Base-by-base conservation (phyloP, 768 basidiomycete species). In the Tricholoma bakamatsutake region DNA sequence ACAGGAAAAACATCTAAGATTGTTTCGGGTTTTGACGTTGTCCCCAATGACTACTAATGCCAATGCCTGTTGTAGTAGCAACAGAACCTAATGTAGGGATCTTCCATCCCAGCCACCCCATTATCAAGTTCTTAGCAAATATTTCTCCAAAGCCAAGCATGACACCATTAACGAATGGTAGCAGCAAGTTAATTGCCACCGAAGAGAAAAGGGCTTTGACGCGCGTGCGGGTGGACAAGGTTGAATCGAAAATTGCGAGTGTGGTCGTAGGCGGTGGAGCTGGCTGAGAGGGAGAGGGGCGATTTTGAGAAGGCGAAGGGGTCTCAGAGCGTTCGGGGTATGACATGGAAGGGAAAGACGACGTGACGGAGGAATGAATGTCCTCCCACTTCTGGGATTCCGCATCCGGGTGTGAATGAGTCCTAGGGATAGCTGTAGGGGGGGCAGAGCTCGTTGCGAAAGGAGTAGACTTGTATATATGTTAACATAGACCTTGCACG, bases 121-220 rank as follows among this genome's bases (percentile, higher is more conserved):
- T 70, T 15, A 90, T 67, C n/a, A 89, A 77, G 45, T 87, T 81
- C 70, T 88, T 88, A 34, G 88, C 93, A 66, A 94, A 93, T 50
- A 96, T 88, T 70, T 96, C 93, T 39, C 93, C 93, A 66, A 95
- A 94, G n/a, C 93, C 93, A 50, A 94, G 82, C 93, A 96, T 96
- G 56, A 96, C 89, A 17, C 93, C 93, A 60, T 95, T 96, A 8
- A 96, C 80, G 69, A 96, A 96, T 0, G 93, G 93, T 37, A 96
- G 77, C 0, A 89, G 66, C 58, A 96, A 67, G 67, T 96, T 95
- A 67, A 96, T 89, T 27, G 88, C 87, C 59, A 93, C 67, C 21
- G 88, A 83, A 13, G 89, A 85, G 53, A 86, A 69, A 51, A 90
- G 67, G 8, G 91, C 88, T 39, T 79, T 81, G 46, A 82, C 64